Evolutionary conservation across 176 grass and related monocot species (phyloP).

Genomic region (Panicum miliaceum): DNA sequence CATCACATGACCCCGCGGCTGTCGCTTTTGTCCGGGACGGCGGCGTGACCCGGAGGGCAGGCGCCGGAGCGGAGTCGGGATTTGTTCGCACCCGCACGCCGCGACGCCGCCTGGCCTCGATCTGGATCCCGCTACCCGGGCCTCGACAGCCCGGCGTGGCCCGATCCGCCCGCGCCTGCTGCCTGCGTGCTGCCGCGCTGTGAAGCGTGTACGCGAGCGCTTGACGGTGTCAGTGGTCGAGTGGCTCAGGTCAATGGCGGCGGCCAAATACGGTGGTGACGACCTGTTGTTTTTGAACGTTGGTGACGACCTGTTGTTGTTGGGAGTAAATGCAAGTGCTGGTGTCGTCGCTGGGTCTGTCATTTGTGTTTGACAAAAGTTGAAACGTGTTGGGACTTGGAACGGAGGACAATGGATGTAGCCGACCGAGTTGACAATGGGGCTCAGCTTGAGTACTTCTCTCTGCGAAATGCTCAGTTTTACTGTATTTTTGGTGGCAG

Average conservation of each 20-base stretch:
- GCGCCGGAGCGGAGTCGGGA: conserved; percentile 31
- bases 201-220: background rate
- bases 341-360: background rate
- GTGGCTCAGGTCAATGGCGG: background rate
- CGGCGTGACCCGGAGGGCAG: background rate
- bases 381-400: background rate
- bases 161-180: conserved; percentile 7
- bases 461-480: background rate
- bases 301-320: too few relatives aligned
- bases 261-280: conserved; percentile 3
- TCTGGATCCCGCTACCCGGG: conserved; percentile 32
- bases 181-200: background rate
- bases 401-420: background rate
- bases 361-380: background rate
- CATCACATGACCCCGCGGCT: conserved; percentile 42
- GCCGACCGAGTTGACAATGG: background rate
- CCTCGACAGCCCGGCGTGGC: conserved; percentile 33
- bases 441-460: background rate
- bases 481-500: background rate
- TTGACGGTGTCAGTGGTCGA: background rate
- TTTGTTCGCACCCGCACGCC: conserved; percentile 31
- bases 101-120: background rate
- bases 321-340: background rate
- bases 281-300: too few relatives aligned
- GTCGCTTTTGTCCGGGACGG: conserved; percentile 41